Evolutionary conservation across 2,329 filamentous ascomycete genomes (phyloP).

Genomic region (Arthrobotrys pseudoclavata): DNA sequence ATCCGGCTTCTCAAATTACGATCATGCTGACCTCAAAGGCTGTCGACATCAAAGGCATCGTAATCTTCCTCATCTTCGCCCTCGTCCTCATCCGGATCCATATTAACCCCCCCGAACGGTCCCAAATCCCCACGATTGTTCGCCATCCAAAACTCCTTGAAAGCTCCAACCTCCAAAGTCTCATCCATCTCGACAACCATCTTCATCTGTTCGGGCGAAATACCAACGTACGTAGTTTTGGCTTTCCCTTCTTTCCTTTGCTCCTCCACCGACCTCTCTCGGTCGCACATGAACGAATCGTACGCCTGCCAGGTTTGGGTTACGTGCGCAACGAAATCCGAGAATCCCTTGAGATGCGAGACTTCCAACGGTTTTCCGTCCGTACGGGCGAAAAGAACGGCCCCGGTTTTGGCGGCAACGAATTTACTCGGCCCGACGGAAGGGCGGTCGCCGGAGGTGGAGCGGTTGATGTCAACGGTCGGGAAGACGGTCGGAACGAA

Average conservation of each 20-base stretch:
- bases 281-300: not conserved
- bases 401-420: not conserved
- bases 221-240: not conserved
- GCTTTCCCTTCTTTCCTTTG: not conserved
- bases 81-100: not conserved
- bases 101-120: constrained; percentile 18
- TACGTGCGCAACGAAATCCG: constrained; percentile 7
- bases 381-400: constrained; percentile 35
- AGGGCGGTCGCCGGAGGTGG: not conserved
- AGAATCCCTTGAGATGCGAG: constrained; percentile 20
- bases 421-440: not conserved
- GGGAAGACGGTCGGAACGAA: constrained; percentile 27
- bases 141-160: constrained; percentile 42
- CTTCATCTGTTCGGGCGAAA: not conserved
- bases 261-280: not conserved
- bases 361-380: constrained; percentile 32
- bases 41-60: not conserved
- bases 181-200: constrained; percentile 37
- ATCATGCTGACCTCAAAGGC: not conserved
- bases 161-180: constrained; percentile 33
- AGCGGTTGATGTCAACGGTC: not conserved
- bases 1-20: not conserved
- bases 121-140: constrained; percentile 1
- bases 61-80: not conserved
- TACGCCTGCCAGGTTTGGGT: constrained; percentile 23